Evolutionary conservation across 495 filamentous ascomycete genomes (phyloP).

Genomic region (Hypoxylon crocopeplum): DNA sequence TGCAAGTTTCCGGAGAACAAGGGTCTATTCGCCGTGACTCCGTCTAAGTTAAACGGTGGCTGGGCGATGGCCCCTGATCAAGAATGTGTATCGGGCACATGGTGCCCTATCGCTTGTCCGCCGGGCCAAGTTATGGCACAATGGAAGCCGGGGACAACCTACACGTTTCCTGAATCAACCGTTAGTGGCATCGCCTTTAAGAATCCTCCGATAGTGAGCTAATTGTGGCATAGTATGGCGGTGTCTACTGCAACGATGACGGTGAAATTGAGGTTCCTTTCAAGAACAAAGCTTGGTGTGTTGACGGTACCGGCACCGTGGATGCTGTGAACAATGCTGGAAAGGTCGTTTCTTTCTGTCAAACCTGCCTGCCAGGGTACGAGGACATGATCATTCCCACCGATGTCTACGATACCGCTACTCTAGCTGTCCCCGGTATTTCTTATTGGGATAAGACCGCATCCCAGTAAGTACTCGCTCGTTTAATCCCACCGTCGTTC

Average conservation of each 20-base stretch:
- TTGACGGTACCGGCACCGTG: constrained; percentile 71
- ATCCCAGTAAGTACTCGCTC: constrained; percentile 65
- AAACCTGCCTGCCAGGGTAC: constrained; percentile 85
- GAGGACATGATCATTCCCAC: constrained; percentile 89
- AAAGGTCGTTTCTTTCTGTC: constrained; percentile 73
- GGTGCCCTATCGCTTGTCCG: constrained; percentile 81
- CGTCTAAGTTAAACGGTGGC: constrained; percentile 69
- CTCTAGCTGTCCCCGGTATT: constrained; percentile 73
- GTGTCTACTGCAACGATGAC: constrained; percentile 73
- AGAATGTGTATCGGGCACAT: constrained; percentile 69
- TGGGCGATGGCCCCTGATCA: constrained; percentile 87
- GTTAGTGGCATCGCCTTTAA: constrained; percentile 54
- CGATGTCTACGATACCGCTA: constrained; percentile 58
- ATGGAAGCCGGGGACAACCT: constrained; percentile 75
- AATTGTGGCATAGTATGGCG: constrained; percentile 67
- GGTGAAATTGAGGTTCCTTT: constrained; percentile 77
- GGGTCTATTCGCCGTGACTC: constrained; percentile 72
- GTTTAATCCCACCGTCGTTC: neutral
- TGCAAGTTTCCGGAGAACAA: constrained; percentile 73
- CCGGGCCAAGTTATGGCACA: constrained; percentile 79
- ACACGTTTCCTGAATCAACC: constrained; percentile 75
- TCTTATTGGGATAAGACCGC: constrained; percentile 76
- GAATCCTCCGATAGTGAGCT: constrained; percentile 19
- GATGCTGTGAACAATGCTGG: constrained; percentile 68
- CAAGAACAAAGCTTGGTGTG: constrained; percentile 71